Evolutionary conservation across 169 alveolate species (phyloP), one percentile per base, ranked within the genome.

Genomic region (Toxoplasma gondii): DNA sequence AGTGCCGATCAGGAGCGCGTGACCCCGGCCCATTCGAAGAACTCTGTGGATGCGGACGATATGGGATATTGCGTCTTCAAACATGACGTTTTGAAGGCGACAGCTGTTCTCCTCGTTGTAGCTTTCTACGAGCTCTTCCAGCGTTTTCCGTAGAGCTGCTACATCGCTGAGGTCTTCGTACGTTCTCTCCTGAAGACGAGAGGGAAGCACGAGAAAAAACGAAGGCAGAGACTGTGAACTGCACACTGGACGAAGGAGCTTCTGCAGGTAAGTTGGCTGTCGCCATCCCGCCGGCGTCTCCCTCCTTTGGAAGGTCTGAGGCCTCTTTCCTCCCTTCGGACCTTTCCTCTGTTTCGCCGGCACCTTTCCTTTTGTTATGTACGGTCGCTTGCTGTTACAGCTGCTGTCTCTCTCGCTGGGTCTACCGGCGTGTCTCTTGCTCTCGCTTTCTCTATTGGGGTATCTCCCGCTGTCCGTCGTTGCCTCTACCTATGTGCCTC

Each of bases 1-100:
- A 36, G 98, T 99, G 43, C 99, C 99, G 82, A 99, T 98, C 31
- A 99, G 97, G 93, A 99, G 97, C 41, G 99, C 99, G 95, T 98
- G 99, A 43, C 99, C 99, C 41, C 98, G 98, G 88, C 98, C 98
- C 94, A 98, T 97, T 49, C 98, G 97, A 54, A 99, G 96, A 90
- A 99, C 98, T 96, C 99, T 97, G 80, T 98, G 98, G 78, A 99
- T 97, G 87, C 99, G 97, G 93, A 98, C 97, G 53, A 99, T 98
- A 96, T 99, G 99, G 88, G 97, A 97, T 95, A 99, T 97, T 27
- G 99, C 99, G 94, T 99, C 99, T 95, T 98, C 99, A 97, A 99
- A 99, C 58, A 99, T 97, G 64, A 99, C 99, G 91, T 98, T 94
- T 88, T 98, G 99, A 99, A 99, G 98, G 98, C 97, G 97, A 82